phyloP scores from a whole-genome alignment of 768 basidiomycete species.

The Agrocybe chaxingu region DNA sequence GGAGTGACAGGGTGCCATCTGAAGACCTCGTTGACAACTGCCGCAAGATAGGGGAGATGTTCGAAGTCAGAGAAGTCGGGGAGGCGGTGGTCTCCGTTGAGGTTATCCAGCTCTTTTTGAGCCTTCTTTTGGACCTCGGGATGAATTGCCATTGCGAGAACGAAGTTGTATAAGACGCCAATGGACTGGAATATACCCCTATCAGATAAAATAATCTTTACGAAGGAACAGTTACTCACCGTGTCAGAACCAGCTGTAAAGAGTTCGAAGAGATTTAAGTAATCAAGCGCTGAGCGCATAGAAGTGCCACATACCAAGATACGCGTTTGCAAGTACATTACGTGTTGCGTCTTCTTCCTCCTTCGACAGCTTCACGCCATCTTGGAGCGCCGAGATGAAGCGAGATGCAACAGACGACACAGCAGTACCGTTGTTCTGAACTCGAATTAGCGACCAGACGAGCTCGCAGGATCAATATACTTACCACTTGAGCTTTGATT shows the following conservation, averaged over 20 bases:
- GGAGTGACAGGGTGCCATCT: constrained; percentile 13
- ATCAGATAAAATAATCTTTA: too few relatives aligned
- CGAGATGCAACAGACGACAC: constrained; percentile 4
- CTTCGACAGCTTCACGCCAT: background rate
- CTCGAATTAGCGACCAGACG: background rate
- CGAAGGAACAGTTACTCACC: too few relatives aligned
- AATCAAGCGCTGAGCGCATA: too few relatives aligned
- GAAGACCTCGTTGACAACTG: constrained; percentile 12
- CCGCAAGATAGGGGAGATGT: constrained; percentile 11
- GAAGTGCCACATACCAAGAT: background rate
- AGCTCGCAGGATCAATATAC: background rate
- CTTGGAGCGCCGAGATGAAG: constrained; percentile 3
- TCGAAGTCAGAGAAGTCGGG: constrained; percentile 13
- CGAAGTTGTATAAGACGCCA: constrained; percentile 7
- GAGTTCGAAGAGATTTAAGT: too few relatives aligned
- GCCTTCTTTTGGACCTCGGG: constrained; percentile 13
- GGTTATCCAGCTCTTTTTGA: constrained; percentile 8
- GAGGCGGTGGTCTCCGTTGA: constrained; percentile 4
- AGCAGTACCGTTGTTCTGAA: constrained; percentile 6
- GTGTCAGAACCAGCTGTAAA: too few relatives aligned
- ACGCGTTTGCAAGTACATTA: constrained; percentile 4
- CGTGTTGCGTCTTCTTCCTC: constrained; percentile 4
- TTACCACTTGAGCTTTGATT: constrained; percentile 9
- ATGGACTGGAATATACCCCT: constrained; percentile 4
- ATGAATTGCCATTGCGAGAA: constrained; percentile 11